Evolutionary conservation across 2,329 filamentous ascomycete species (phyloP).

Genomic region (Calonectria henricotiae): DNA sequence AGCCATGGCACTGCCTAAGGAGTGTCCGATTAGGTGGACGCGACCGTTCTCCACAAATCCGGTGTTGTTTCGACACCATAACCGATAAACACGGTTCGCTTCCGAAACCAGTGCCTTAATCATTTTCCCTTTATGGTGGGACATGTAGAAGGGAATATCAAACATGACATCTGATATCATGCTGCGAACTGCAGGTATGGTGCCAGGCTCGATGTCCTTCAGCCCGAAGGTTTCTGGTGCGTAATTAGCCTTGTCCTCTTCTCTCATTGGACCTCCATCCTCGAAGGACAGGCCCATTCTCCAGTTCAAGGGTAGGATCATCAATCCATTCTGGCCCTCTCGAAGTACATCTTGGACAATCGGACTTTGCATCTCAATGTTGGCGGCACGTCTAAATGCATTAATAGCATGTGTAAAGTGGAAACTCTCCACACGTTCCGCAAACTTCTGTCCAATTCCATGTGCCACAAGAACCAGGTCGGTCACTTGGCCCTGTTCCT

Average conservation of each 20-base stretch:
- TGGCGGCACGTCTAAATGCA: slow-evolving; percentile 87
- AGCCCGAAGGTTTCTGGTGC: slow-evolving; percentile 75
- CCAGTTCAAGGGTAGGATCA: slow-evolving; percentile 97
- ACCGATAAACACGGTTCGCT: slow-evolving; percentile 93
- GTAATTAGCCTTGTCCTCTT: slow-evolving; percentile 69
- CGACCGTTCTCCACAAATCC: slow-evolving; percentile 86
- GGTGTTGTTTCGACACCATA: slow-evolving; percentile 96
- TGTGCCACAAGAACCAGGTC: slow-evolving; percentile 94
- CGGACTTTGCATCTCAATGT: slow-evolving; percentile 84
- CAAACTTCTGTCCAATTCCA: slow-evolving; percentile 96
- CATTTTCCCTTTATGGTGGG: slow-evolving; percentile 96
- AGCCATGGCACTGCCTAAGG: slow-evolving; percentile 94
- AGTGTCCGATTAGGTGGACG: slow-evolving; percentile 94
- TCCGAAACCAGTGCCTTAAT: slow-evolving; percentile 89
- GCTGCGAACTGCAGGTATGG: slow-evolving; percentile 91
- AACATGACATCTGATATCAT: slow-evolving; percentile 99
- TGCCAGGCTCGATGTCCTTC: slow-evolving; percentile 92
- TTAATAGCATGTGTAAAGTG: slow-evolving; percentile 98
- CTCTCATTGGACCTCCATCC: slow-evolving; percentile 77
- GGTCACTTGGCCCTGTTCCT: slow-evolving; percentile 79
- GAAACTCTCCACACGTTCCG: slow-evolving; percentile 94
- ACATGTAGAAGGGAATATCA: slow-evolving; percentile 98
- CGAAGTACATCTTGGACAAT: slow-evolving; percentile 84
- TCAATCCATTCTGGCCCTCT: slow-evolving; percentile 87
- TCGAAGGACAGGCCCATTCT: slow-evolving; percentile 90